These are phyloP conservation scores for Cicer bijugum DNA, from an alignment of 306 rosid genomes.

Conservation along the genomic window DNA sequence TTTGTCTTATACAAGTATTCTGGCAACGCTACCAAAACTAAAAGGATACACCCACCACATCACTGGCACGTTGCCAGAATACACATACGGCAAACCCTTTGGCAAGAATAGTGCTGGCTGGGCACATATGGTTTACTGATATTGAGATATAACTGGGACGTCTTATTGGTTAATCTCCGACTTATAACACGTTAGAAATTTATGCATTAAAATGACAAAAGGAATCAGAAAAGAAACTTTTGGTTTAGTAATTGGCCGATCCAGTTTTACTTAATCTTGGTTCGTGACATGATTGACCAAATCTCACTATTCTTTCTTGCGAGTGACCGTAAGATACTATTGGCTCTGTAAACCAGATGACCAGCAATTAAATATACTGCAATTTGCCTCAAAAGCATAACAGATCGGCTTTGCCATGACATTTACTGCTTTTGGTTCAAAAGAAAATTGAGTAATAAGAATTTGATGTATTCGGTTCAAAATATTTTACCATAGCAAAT, in stretches of 20 bases:
- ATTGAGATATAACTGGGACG: slow-evolving; percentile 30
- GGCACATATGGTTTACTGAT: slow-evolving; percentile 16
- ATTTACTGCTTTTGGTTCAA: no score
- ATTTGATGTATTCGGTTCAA: no score
- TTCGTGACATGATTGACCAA: background rate
- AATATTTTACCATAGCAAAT: no score
- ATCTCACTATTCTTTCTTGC: no score
- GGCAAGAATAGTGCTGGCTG: slow-evolving; percentile 31
- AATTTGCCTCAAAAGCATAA: no score
- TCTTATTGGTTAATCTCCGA: slow-evolving; percentile 36
- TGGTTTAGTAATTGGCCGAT: slow-evolving; percentile 1
- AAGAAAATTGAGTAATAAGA: no score
- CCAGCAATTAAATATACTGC: no score
- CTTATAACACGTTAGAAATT: slow-evolving; percentile 49
- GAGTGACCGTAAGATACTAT: no score
- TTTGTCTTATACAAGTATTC: slow-evolving; percentile 36
- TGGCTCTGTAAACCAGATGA: no score
- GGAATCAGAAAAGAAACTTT: slow-evolving; percentile 26
- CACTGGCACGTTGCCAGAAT: slow-evolving; percentile 34
- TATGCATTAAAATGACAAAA: slow-evolving; percentile 24
- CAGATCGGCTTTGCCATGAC: no score
- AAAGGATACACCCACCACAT: slow-evolving; percentile 38
- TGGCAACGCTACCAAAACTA: slow-evolving; percentile 26
- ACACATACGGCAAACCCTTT: slow-evolving; percentile 2
- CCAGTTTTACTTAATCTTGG: background rate